Conservation (phyloP, 352 stramenopile genomes). For the Peronospora belbahrii region DNA sequence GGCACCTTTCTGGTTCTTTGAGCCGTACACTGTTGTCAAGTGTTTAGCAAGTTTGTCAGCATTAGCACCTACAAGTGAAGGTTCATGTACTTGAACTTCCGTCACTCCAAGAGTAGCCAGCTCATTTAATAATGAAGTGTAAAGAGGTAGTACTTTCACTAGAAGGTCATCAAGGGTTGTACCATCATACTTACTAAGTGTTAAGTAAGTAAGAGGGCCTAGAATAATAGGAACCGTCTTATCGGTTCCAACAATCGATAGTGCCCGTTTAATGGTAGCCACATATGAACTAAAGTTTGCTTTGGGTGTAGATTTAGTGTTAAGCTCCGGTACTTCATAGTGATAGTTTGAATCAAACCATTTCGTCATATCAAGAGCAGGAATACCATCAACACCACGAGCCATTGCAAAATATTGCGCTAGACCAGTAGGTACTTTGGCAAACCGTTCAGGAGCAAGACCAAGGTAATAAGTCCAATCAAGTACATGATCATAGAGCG, state of each 20-base stretch:
- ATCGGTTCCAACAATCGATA: constrained; percentile 68
- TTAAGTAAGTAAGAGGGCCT: constrained; percentile 76
- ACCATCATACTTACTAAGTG: constrained; percentile 77
- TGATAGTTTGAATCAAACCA: constrained; percentile 95
- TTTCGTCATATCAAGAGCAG: constrained; percentile 91
- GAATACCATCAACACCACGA: constrained; percentile 83
- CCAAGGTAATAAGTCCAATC: constrained; percentile 84
- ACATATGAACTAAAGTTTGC: constrained; percentile 82
- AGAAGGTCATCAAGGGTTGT: constrained; percentile 63
- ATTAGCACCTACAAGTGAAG: constrained; percentile 75
- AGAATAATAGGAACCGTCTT: constrained; percentile 80
- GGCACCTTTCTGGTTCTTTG: constrained; percentile 40
- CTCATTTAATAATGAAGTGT: constrained; percentile 66
- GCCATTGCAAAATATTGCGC: constrained; percentile 89
- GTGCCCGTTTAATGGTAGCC: constrained; percentile 61
- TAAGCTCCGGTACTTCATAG: constrained; percentile 91
- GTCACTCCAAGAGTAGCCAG: constrained; percentile 64
- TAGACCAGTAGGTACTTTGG: constrained; percentile 44
- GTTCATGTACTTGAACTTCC: constrained; percentile 90
- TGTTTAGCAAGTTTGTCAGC: constrained; percentile 48
- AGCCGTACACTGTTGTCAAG: constrained; percentile 60
- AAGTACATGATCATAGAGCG: constrained; percentile 89
- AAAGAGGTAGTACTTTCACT: constrained; percentile 67
- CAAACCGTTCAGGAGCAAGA: constrained; percentile 70
- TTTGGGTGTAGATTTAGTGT: constrained; percentile 49